Percentiles rank a stretch among this genome's conserved stretches.
Evolutionary conservation across 2,329 filamentous ascomycete genomes (phyloP).

Genomic region (Xylaria sp.): DNA sequence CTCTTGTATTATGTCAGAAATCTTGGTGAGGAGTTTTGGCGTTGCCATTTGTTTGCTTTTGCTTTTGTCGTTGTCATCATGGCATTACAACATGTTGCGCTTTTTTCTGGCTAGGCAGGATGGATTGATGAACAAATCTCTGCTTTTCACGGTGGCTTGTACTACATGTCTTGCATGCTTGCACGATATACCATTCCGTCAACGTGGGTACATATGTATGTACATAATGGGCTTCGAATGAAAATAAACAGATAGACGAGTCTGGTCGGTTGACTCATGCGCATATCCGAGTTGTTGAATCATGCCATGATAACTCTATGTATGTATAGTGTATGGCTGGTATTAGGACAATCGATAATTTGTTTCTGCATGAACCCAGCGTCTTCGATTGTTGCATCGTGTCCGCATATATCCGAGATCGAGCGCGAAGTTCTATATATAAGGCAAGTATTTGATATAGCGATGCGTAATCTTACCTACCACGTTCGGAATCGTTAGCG

Average conservation of each 20-base stretch:
- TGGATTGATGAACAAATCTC: conserved; percentile 18
- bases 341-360: not conserved
- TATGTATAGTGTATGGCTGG: not conserved
- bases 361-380: not conserved
- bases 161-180: conserved; percentile 16
- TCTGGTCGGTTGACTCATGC: conserved; percentile 3
- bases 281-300: not conserved
- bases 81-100: conserved; percentile 19
- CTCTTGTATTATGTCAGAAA: conserved; percentile 29
- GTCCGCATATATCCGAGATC: not conserved
- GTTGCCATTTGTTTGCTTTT: conserved; percentile 17
- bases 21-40: conserved; percentile 30
- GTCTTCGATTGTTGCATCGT: not conserved
- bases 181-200: conserved; percentile 11
- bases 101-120: not conserved
- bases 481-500: not conserved
- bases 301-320: not conserved
- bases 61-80: conserved; percentile 7
- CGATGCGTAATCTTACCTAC: not conserved
- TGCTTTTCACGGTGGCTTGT: conserved; percentile 23
- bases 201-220: conserved; percentile 17
- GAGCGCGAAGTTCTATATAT: not conserved
- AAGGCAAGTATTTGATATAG: not conserved
- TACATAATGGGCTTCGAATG: conserved; percentile 22
- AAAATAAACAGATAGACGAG: conserved; percentile 12